Evolutionary conservation across 2,329 filamentous ascomycete species (phyloP), one percentile per base, ranked within the genome.

Genomic region (Grosmannia penicillata): DNA sequence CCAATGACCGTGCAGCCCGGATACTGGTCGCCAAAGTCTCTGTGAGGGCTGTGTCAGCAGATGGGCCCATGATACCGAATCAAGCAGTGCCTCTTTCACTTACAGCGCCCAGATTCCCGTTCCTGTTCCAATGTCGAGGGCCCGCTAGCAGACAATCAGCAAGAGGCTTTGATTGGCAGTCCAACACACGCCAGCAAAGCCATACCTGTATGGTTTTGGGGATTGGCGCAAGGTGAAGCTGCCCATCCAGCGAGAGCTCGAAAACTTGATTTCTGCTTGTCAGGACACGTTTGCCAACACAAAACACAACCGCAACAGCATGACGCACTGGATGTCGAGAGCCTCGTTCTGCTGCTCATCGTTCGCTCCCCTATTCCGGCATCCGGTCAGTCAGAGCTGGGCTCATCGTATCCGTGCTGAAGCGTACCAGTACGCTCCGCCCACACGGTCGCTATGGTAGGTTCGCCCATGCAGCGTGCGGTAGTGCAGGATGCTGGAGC

Each of bases 51-150:
- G n/a, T 29, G 13, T n/a, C 13, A 25, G 24, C 24, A 7, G 13
- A 7, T 25, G n/a, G n/a, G n/a, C n/a, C n/a, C n/a, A n/a, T n/a
- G n/a, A n/a, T n/a, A n/a, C n/a, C n/a, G n/a, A n/a, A n/a, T n/a
- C n/a, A n/a, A n/a, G n/a, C n/a, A n/a, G n/a, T 25, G 7, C 13
- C 24, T 13, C 10, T 13, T 27, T 27, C 10, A 29, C 27, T 29
- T 15, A 29, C 27, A 29, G n/a, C 14, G 66, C 63, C 69, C 68
- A 72, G 37, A 68, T 36, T 14, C 46, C 49, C 6, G 66, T 68
- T 26, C 72, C 70, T 6, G 70, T 71, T 33, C 69, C 64, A 29
- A 72, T 53, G 46, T 74, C 27, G 27, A 29, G 6, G 27, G 27
- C 27, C 17, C 17, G n/a, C 27, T 29, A 15, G 4, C 8, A 29